These are phyloP conservation scores for Microsporum canis DNA, from an alignment of 2,329 filamentous ascomycete genomes.

Conservation along the genomic window DNA sequence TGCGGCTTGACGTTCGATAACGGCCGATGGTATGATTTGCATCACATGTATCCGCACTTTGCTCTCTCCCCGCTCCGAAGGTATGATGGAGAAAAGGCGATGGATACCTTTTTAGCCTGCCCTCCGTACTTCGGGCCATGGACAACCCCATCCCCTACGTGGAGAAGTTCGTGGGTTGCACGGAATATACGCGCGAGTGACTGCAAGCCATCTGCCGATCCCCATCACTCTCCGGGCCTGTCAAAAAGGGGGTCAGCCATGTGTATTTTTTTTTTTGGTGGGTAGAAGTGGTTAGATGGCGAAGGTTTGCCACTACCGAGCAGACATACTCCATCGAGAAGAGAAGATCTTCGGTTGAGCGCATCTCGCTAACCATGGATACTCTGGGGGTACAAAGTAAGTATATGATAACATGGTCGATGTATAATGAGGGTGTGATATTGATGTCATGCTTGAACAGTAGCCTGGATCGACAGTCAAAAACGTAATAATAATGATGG, in stretches of 20 bases:
- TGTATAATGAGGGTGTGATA: not conserved
- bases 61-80: not conserved
- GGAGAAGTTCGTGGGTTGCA: not conserved
- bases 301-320: slow-evolving; percentile 3
- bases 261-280: not conserved
- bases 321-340: not conserved
- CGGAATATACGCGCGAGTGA: slow-evolving; percentile 3
- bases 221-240: not conserved
- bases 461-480: not conserved
- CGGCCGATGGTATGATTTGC: not conserved
- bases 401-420: not conserved
- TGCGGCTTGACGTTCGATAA: not conserved
- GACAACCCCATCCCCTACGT: not conserved
- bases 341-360: not conserved
- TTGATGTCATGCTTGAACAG: not conserved
- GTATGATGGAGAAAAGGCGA: not conserved
- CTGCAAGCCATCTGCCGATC: slow-evolving; percentile 2
- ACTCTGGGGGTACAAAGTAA: not conserved
- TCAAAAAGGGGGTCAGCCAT: slow-evolving; percentile 1
- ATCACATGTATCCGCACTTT: not conserved
- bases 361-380: not conserved
- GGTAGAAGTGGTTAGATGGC: not conserved
- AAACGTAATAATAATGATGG: not conserved
- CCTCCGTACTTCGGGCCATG: not conserved
- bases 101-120: not conserved